Base-by-base conservation (phyloP, 2,329 filamentous ascomycete species). In the Beauveria brongniartii region DNA sequence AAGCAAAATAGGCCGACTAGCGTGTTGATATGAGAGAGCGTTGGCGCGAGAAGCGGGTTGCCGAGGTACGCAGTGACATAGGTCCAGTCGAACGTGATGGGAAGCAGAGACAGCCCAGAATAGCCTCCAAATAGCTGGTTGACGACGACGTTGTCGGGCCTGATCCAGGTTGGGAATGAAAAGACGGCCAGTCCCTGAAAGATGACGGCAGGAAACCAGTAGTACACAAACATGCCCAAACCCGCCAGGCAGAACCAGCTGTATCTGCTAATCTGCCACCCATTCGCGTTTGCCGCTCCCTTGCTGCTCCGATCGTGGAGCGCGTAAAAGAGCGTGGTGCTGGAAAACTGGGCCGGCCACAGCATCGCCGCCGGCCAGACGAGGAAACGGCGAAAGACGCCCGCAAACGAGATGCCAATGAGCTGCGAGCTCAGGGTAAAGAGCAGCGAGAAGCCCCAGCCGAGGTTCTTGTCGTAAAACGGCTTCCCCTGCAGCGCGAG, bases 301-400 rank as follows among this genome's bases (percentile, higher is more conserved):
- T 69, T 73, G 56, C 74, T 73, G 56, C 63, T 26, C 3, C 73
- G 73, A 57, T 77, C 74, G 51, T 78, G 76, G 3, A 78, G 71
- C 18, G 73, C 75, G 34, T 76, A 71, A 63, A 83, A 76, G 8
- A 84, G 72, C 0, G 77, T 75, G 0, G 76, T 78, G 63, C 77
- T 81, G 3, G 71, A 72, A 26, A 78, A 67, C 75, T 77, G 59
- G 79, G 73, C 74, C 2, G 83, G 83, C 82, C 83, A 86, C 62
- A 86, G 80, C 82, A 86, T 86, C 37, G 82, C 78, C 1, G 83
- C 80, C 0, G 82, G 84, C 69, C 74, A 79, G n/a, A 83, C 78
- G 22, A 86, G 75, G 69, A 82, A 86, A 26, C 80, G 76, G 30
- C 82, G 76, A 37, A 78, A 76, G 48, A 86, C 69, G 0, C 83